A percentile compares a stretch with the other conserved stretches of the same genome.
These are phyloP conservation scores for Ceratonia siliqua DNA, from an alignment of 306 rosid species.

Conservation along the genomic window DNA sequence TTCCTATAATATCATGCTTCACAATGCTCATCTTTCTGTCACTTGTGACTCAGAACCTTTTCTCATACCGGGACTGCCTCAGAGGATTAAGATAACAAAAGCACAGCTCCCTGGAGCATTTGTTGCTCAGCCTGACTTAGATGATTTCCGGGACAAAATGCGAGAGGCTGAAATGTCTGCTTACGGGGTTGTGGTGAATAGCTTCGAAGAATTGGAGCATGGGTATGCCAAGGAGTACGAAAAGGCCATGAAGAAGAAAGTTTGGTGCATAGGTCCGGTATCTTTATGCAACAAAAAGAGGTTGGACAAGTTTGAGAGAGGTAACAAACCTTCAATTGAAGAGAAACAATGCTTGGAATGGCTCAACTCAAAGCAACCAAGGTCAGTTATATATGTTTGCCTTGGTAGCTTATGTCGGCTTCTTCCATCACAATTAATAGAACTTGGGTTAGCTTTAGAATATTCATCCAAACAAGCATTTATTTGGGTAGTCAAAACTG, in stretches of 20 bases:
- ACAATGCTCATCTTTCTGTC: conserved; percentile 44
- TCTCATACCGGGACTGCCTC: conserved; percentile 56
- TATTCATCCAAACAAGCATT: conserved; percentile 64
- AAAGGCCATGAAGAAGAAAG: conserved; percentile 49
- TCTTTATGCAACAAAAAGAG: conserved; percentile 56
- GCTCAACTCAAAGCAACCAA: conserved; percentile 56
- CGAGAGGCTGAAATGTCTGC: conserved; percentile 58
- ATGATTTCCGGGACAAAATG: conserved; percentile 62
- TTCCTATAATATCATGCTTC: conserved; percentile 52
- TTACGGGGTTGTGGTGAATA: conserved; percentile 70
- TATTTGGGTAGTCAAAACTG: conserved; percentile 69
- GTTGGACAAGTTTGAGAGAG: conserved; percentile 67
- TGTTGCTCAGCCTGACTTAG: conserved; percentile 55
- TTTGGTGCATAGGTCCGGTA: conserved; percentile 84
- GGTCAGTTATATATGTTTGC: conserved; percentile 75
- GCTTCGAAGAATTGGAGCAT: conserved; percentile 62
- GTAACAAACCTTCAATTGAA: conserved; percentile 62
- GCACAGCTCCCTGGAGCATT: conserved; percentile 76
- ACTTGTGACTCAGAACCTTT: conserved; percentile 50
- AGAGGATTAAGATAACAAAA: conserved; percentile 49
- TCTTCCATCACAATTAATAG: conserved; percentile 56
- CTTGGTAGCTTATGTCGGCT: conserved; percentile 80
- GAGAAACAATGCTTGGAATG: conserved; percentile 57
- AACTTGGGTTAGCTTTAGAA: conserved; percentile 69
- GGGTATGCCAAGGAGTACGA: conserved; percentile 46